A percentile compares a stretch with the other conserved stretches of the same genome.
Conservation (phyloP, 768 basidiomycete species). For the Psilocybe subaeruginosa region DNA sequence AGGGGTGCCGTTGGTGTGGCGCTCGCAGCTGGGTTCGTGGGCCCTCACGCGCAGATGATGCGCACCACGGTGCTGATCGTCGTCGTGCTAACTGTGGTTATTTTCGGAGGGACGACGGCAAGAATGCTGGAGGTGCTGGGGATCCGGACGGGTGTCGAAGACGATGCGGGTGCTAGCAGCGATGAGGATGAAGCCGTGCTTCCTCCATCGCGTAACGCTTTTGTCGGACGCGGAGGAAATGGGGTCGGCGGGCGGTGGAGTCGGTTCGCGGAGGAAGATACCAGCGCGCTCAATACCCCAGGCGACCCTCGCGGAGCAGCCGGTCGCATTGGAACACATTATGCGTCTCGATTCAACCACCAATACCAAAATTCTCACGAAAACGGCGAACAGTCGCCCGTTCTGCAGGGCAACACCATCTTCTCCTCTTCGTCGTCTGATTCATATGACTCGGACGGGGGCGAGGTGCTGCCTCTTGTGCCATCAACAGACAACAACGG, state of each 20-base stretch:
- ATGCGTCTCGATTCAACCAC: conserved; percentile 64
- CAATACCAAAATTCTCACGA: conserved; percentile 35
- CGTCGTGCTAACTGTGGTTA: conserved; percentile 90
- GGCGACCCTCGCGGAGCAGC: conserved; percentile 32
- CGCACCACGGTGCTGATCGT: conserved; percentile 94
- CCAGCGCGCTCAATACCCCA: conserved; percentile 34
- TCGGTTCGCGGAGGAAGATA: conserved; percentile 47
- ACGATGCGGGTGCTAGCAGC: conserved; percentile 71
- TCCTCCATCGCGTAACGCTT: conserved; percentile 31
- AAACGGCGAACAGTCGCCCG: conserved; percentile 23
- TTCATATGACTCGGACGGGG: conserved; percentile 77
- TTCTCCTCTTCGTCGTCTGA: conserved; percentile 79
- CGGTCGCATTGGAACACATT: conserved; percentile 59
- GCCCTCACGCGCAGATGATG: conserved; percentile 89
- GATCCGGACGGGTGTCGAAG: conserved; percentile 93
- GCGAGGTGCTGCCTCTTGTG: conserved; percentile 80
- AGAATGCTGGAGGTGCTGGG: conserved; percentile 98
- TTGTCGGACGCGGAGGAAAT: conserved; percentile 37
- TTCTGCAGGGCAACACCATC: conserved; percentile 32
- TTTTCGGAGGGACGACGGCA: conserved; percentile 97
- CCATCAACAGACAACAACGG: conserved; percentile 39
- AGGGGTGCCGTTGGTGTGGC: conserved; percentile 98
- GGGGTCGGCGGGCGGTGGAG: conserved; percentile 40
- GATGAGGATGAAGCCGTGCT: conserved; percentile 50
- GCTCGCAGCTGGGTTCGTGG: conserved; percentile 93